Evolutionary conservation across 108 stramenopile genomes (phyloP), one percentile per base, ranked within the genome.

Genomic region (Nitzschia sp.): DNA sequence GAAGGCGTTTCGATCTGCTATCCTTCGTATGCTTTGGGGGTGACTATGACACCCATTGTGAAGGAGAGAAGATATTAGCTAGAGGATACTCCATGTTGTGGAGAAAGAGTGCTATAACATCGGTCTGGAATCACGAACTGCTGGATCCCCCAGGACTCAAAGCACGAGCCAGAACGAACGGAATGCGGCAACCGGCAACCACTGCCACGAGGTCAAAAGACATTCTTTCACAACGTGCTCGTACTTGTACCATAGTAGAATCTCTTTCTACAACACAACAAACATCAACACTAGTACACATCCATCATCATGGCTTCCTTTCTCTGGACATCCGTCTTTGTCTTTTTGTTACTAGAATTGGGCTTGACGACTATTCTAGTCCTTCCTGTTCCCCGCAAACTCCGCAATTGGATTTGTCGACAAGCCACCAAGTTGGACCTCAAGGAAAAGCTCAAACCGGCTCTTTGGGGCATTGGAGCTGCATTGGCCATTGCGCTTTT

Each of bases 251-350:
- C 43, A 44, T 12, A 11, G 43, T 12, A 11, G 43, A 44, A 44
- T 44, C 10, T 44, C 12, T 44, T 44, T 44, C 43, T 19, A 50
- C 19, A 5, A 15, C 48, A 50, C 6, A 3, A 34, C 29, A 34
- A 34, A 5, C 29, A 34, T n/a, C n/a, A n/a, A n/a, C n/a, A n/a
- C n/a, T n/a, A 34, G 29, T 34, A 34, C 29, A 3, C 29, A 34
- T 34, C 29, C 29, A 34, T 34, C n/a, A 79, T 21, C 44, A 73
- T 79, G 78, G 68, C 72, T 46, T 79, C 78, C 24, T 37, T 79
- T 38, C 21, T 73, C 15, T 79, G 78, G 78, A 70, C 65, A 6
- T 57, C 56, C 12, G 78, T 73, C 37, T 79, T 62, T 57, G 17
- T 70, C 38, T 65, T 79, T 8, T 44, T 79, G n/a, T 37, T 63